Conservation (phyloP, 169 alveolate species). For the Cyclospora cayetanensis region DNA sequence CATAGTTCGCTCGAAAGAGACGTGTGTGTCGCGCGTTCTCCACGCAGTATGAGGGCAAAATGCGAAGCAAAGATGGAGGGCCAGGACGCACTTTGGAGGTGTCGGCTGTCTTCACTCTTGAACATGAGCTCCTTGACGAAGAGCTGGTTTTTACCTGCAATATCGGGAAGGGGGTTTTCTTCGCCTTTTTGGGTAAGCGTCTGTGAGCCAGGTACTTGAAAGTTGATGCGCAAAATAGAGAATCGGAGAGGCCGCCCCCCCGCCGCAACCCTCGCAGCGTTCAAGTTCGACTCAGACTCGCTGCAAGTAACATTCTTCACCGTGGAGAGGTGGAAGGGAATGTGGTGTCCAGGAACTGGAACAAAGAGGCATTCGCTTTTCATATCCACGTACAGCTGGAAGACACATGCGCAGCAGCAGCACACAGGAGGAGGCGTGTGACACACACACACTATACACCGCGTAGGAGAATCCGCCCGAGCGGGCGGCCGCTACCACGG, state of each 20-base stretch:
- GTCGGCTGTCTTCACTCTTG: conserved; percentile 89
- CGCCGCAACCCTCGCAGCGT: not conserved
- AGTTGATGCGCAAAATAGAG: conserved; percentile 59
- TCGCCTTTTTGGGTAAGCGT: conserved; percentile 65
- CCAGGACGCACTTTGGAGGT: conserved; percentile 76
- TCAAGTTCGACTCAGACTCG: conserved; percentile 49
- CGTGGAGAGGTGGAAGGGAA: conserved; percentile 73
- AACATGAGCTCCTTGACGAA: conserved; percentile 94
- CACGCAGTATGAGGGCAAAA: too few relatives aligned
- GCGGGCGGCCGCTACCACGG: too few relatives aligned
- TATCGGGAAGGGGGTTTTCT: conserved; percentile 70
- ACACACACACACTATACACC: not conserved
- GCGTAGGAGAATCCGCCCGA: too few relatives aligned
- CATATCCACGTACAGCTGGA: conserved; percentile 71
- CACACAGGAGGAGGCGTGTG: not conserved
- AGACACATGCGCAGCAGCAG: not conserved
- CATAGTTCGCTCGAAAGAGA: not conserved
- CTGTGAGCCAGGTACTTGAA: conserved; percentile 71
- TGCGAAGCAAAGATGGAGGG: too few relatives aligned
- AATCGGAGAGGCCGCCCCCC: not conserved
- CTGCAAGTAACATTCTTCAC: conserved; percentile 70
- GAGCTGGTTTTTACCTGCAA: conserved; percentile 66
- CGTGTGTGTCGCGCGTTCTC: too few relatives aligned
- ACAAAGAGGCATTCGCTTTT: conserved; percentile 66
- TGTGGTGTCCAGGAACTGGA: conserved; percentile 48